Conservation (phyloP, 495 filamentous ascomycete genomes). For the Poronia punctata region DNA sequence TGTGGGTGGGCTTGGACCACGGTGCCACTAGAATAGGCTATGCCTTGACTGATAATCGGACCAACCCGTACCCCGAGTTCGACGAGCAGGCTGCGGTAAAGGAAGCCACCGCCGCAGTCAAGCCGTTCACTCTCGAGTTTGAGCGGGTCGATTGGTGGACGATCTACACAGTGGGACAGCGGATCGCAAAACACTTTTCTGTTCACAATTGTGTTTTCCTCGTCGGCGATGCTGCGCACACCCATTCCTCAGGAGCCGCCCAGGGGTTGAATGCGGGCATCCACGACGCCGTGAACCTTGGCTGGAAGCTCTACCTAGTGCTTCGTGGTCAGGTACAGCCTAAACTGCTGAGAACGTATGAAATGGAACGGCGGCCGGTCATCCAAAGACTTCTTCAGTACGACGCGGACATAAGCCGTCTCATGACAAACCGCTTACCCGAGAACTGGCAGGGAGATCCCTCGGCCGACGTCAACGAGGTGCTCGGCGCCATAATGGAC, state of each 20-base stretch:
- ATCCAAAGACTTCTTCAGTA: slow-evolving; percentile 28
- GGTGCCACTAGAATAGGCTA: slow-evolving; percentile 39
- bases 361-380: slow-evolving; percentile 31
- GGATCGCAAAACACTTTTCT: slow-evolving; percentile 41
- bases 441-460: slow-evolving; percentile 36
- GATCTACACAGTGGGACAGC: slow-evolving; percentile 49
- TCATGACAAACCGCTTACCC: slow-evolving; percentile 29
- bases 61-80: slow-evolving; percentile 33
- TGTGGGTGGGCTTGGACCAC: slow-evolving; percentile 28
- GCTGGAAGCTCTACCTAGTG: slow-evolving; percentile 46
- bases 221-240: slow-evolving; percentile 54
- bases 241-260: slow-evolving; percentile 49
- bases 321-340: slow-evolving; percentile 18
- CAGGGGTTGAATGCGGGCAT: slow-evolving; percentile 59
- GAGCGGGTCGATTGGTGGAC: slow-evolving; percentile 43
- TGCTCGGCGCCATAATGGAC: slow-evolving; percentile 33
- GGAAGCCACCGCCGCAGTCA: slow-evolving; percentile 25
- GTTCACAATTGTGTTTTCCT: slow-evolving; percentile 39
- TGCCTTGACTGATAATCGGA: slow-evolving; percentile 40
- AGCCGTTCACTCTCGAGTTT: slow-evolving; percentile 34
- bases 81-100: slow-evolving; percentile 25
- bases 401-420: slow-evolving; percentile 31
- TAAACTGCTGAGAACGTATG: slow-evolving; percentile 30
- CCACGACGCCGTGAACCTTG: slow-evolving; percentile 51
- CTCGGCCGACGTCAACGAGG: slow-evolving; percentile 35